Evolutionary conservation across 805 yeast species (phyloP), one percentile per base, ranked within the genome.

Genomic region (Saturnispora ahearnii): DNA sequence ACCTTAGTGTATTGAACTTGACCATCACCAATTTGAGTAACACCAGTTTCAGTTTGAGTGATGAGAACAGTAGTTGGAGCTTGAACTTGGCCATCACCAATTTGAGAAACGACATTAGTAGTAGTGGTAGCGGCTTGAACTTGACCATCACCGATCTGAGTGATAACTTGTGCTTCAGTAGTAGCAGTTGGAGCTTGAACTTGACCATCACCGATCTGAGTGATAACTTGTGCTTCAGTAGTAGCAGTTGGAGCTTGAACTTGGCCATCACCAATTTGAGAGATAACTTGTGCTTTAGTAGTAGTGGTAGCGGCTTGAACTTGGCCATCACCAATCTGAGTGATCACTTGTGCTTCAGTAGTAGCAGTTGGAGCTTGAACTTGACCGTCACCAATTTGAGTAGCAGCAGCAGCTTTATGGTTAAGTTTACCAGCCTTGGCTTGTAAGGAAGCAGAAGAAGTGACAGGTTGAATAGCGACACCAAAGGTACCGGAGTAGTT

Each of bases 391-490:
- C 68, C 67, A 44, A 74, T 73, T 61, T 76, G 81, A 51, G 74
- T 66, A 30, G 70, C 63, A 31, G 71, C 58, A 41, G 73, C 58
- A 60, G 68, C 74, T 44, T 69, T 62, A 29, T 71, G 57, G 10
- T 42, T 36, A 26, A 40, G 32, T 42, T 54, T 40, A 30, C 59
- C 49, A 11, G 38, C 15, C 29, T 26, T 18, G 24, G 40, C 22
- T 18, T 36, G 24, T 18, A 36, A 12, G 24, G 40, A 36, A 36
- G 40, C 40, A 21, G 40, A 18, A 32, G 73, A 57, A 53, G 79
- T 83, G 41, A 77, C 56, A 47, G 85, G 75, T 52, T 73, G 69
- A 54, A 84, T 78, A 50, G 84, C 85, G 59, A 85, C 82, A 71
- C 90, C 93, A 61, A 84, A 84, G 40, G 75, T 62, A 45, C 71